Evolutionary conservation across 805 yeast species (phyloP).

Genomic region (Candida caryicola): DNA sequence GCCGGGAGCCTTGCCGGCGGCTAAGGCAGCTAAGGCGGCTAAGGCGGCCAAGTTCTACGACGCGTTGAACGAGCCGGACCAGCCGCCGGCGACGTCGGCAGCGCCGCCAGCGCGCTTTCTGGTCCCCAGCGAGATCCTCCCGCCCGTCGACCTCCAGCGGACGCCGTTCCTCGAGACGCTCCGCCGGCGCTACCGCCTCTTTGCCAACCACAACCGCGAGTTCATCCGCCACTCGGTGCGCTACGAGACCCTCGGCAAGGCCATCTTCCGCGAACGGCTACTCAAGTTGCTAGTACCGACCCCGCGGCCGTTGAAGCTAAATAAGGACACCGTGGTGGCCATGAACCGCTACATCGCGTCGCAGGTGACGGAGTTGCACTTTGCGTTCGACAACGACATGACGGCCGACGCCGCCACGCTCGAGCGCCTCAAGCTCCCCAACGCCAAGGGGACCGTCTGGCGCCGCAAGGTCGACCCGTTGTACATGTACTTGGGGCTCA

Average conservation of each 20-base stretch:
- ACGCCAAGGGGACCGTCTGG: not conserved
- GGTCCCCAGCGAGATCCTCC: not conserved
- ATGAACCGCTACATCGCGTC: not conserved
- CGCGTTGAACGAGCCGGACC: not conserved
- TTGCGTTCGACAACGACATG: not conserved
- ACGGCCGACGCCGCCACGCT: not conserved
- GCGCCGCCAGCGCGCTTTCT: too few relatives aligned
- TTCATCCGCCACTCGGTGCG: not conserved
- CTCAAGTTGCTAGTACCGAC: not conserved
- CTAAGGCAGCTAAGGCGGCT: too few relatives aligned
- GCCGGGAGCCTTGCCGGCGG: too few relatives aligned
- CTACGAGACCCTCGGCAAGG: not conserved
- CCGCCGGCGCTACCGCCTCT: not conserved
- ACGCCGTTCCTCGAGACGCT: not conserved
- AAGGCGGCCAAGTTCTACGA: not conserved
- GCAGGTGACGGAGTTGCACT: not conserved
- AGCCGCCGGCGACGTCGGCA: not conserved
- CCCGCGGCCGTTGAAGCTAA: not conserved
- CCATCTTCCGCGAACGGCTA: not conserved
- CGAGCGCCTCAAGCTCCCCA: not conserved
- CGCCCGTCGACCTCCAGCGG: not conserved
- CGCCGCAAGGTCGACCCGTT: constrained; percentile 1
- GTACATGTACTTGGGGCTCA: constrained; percentile 8
- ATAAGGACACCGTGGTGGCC: not conserved
- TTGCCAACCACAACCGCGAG: not conserved